Evolutionary conservation across 1,284 basidiomycete species (phyloP), one percentile per base, ranked within the genome.

Genomic region (Ganoderma resinaceum): DNA sequence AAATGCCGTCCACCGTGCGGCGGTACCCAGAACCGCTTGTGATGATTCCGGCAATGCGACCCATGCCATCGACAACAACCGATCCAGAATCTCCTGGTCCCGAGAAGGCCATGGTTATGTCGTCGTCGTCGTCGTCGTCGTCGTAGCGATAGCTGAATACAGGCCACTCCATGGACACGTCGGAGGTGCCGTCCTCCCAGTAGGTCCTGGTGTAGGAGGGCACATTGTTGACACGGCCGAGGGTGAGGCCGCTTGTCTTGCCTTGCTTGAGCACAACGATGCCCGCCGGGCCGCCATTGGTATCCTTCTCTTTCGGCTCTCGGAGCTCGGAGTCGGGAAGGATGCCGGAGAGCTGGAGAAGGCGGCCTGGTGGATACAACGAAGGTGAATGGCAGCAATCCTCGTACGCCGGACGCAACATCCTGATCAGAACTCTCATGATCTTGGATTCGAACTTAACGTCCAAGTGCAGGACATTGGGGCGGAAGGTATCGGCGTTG

Each of bases 81-180:
- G 77, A 67, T 8, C 79, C 78, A 20, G 79, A 79, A 57, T 78
- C 76, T 2, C 78, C 78, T 20, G 14, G 35, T 5, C 7, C 64
- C 29, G 78, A 77, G 67, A 79, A 79, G 0, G 67, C 46, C 42
- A 70, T 68, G 40, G 65, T 26, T 5, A 11, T 14, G 9, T 26
- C 14, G 0, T 46, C n/a, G n/a, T n/a, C 7, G 23, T 26, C 11
- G 9, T n/a, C n/a, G n/a, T 52, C 46, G 33, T 66, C 69, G 71
- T 20, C 68, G 70, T 66, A 70, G n/a, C n/a, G n/a, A n/a, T n/a
- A n/a, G 60, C 76, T 72, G 1, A 72, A 55, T 9, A 78, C 68
- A 20, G 70, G 53, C 1, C 73, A 55, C 66, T 77, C 76, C 70
- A 62, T 78, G 18, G 76, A 77, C 57, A 63, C 66, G 40, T 62